Percentiles rank a stretch among this genome's conserved stretches.
Conservation (phyloP, 306 rosid genomes). For the Citrullus mucosospermus region DNA sequence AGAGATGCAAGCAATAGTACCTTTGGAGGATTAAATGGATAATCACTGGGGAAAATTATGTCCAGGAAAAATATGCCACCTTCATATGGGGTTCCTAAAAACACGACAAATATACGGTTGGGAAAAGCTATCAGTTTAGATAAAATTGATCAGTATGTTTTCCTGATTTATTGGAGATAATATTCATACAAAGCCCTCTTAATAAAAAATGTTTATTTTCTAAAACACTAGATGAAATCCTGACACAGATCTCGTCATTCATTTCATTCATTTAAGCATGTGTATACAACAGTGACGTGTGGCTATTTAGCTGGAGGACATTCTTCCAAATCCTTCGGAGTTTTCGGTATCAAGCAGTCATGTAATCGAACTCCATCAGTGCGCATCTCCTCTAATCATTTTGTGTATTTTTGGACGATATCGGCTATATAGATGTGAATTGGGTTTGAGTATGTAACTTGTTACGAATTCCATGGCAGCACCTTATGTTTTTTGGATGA, state of each 20-base stretch:
- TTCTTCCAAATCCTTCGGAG: background rate
- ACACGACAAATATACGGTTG: background rate
- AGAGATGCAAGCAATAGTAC: slow-evolving; percentile 15
- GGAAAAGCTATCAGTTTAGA: background rate
- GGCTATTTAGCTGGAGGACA: background rate
- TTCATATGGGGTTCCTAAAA: slow-evolving; percentile 66
- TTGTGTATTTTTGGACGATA: background rate
- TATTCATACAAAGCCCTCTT: background rate
- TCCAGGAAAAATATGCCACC: slow-evolving; percentile 87
- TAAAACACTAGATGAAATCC: background rate
- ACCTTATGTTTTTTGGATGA: background rate
- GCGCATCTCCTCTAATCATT: background rate
- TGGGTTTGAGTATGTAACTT: background rate
- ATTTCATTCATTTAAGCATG: background rate
- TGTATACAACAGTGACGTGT: background rate
- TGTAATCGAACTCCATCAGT: too few species aligned
- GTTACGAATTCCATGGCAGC: background rate
- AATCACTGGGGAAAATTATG: slow-evolving; percentile 60
- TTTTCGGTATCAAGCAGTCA: background rate
- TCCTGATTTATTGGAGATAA: background rate
- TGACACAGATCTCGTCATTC: background rate
- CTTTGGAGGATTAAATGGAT: slow-evolving; percentile 86
- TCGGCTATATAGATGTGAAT: background rate
- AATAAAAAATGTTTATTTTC: background rate
- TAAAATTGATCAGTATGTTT: background rate